A percentile compares a stretch with the other conserved stretches of the same genome.
Evolutionary conservation across 2,329 filamentous ascomycete species (phyloP).

Genomic region (Pseudocercospora pini-densiflorae): DNA sequence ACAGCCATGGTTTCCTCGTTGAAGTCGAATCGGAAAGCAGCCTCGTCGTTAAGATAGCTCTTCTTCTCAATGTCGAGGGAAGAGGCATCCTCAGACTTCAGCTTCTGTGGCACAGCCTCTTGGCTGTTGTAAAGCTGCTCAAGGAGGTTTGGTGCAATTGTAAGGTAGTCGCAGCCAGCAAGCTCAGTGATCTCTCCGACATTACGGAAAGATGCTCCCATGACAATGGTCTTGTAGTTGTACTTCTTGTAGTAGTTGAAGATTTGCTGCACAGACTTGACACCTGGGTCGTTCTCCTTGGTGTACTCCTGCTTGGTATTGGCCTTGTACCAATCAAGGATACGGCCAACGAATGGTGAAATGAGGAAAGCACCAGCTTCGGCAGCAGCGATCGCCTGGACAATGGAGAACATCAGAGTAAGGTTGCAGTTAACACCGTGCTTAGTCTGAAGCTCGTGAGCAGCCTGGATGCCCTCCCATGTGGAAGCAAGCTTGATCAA

Average conservation of each 20-base stretch:
- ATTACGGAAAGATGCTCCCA: constrained; percentile 99
- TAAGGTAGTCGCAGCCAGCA: constrained; percentile 97
- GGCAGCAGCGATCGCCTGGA: constrained; percentile 93
- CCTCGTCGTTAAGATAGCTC: constrained; percentile 87
- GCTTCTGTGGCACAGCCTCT: constrained; percentile 87
- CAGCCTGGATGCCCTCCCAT: constrained; percentile 99
- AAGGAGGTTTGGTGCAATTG: constrained; percentile 93
- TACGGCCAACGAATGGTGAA: constrained; percentile 98
- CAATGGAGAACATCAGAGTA: constrained; percentile 96
- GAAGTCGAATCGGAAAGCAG: constrained; percentile 96
- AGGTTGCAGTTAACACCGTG: constrained; percentile 98
- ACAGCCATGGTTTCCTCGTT: constrained; percentile 99
- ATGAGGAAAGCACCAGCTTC: constrained; percentile 97
- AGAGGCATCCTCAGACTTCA: constrained; percentile 70
- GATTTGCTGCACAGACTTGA: constrained; percentile 89
- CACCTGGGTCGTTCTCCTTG: constrained; percentile 91
- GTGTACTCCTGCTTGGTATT: constrained; percentile 90
- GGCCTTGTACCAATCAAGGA: constrained; percentile 99
- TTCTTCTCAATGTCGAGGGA: constrained; percentile 82
- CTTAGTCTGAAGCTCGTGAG: constrained; percentile 93
- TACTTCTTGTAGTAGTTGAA: constrained; percentile 99
- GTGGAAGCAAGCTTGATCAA: constrained; percentile 99
- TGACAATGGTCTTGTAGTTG: constrained; percentile 99
- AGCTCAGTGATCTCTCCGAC: constrained; percentile 96
- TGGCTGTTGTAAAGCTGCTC: constrained; percentile 90